phyloP scores from a whole-genome alignment of 371 early-diverging fungal genomes.

The Haplosporangium sp. region DNA sequence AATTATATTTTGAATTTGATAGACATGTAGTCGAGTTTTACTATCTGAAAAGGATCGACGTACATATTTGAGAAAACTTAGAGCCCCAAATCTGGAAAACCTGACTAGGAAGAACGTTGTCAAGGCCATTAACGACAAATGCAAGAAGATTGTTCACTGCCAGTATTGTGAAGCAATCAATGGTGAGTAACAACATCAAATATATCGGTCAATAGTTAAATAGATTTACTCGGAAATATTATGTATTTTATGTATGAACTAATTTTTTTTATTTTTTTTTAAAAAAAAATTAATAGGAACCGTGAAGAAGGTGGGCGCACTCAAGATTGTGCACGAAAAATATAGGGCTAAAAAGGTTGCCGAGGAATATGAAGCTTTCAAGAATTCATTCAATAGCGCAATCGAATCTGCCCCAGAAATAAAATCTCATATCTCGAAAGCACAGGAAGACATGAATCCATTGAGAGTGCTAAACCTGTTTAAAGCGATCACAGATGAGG shows the following conservation, averaged over 20 bases:
- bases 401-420: conserved; percentile 79
- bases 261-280: neutral
- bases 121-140: conserved; percentile 86
- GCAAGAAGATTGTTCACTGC: conserved; percentile 93
- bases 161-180: conserved; percentile 89
- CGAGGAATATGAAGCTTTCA: conserved; percentile 80
- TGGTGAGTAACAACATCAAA: conserved; percentile 58
- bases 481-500: conserved; percentile 86
- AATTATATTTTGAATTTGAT: neutral
- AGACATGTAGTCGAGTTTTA: conserved; percentile 91
- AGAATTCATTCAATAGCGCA: conserved; percentile 79
- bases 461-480: conserved; percentile 89
- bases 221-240: too few relatives aligned
- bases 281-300: conserved; percentile 59
- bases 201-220: neutral
- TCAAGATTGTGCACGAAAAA: conserved; percentile 98
- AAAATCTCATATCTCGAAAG: conserved; percentile 81
- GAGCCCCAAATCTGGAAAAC: conserved; percentile 87
- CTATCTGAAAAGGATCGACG: conserved; percentile 87
- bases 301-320: conserved; percentile 96
- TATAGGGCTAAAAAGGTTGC: conserved; percentile 83
- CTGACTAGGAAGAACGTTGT: conserved; percentile 79
- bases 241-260: too few relatives aligned
- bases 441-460: conserved; percentile 97
- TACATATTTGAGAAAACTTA: conserved; percentile 74